Percentiles rank a stretch among this genome's conserved stretches.
Evolutionary conservation across 164 flowering plant species (phyloP).

Genomic region (Vitis riparia): DNA sequence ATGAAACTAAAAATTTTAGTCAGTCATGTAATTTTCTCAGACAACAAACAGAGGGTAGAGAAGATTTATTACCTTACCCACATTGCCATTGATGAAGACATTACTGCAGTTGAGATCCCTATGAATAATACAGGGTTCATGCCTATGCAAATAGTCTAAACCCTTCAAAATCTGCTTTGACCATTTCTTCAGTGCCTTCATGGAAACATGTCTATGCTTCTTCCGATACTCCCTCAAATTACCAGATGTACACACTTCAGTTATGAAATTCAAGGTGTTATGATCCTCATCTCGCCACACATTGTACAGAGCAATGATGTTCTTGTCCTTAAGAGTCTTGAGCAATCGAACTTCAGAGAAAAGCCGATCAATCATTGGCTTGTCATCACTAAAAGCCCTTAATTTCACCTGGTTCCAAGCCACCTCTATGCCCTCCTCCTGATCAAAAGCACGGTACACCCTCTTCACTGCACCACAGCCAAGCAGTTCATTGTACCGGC

Average conservation of each 20-base stretch:
- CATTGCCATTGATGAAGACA: slow-evolving; percentile 77
- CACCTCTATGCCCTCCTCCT: slow-evolving; percentile 75
- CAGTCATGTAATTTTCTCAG: no score
- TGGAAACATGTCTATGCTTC: slow-evolving; percentile 68
- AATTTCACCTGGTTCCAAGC: slow-evolving; percentile 69
- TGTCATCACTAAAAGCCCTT: slow-evolving; percentile 33
- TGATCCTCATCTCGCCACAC: slow-evolving; percentile 52
- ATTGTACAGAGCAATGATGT: slow-evolving; percentile 43
- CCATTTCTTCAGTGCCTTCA: slow-evolving; percentile 82
- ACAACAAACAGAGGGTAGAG: background rate
- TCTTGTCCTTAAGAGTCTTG: slow-evolving; percentile 32
- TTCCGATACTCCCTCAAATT: slow-evolving; percentile 74
- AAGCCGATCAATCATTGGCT: slow-evolving; percentile 36
- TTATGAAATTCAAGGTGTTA: slow-evolving; percentile 61
- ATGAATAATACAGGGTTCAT: slow-evolving; percentile 79
- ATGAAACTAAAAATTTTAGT: background rate
- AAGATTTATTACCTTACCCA: slow-evolving; percentile 55
- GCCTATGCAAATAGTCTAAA: slow-evolving; percentile 62
- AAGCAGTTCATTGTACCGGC: slow-evolving; percentile 56
- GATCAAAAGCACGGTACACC: slow-evolving; percentile 69
- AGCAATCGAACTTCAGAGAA: slow-evolving; percentile 48
- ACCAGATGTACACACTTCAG: slow-evolving; percentile 80
- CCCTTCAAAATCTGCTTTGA: slow-evolving; percentile 70
- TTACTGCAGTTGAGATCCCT: slow-evolving; percentile 87
- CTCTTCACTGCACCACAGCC: slow-evolving; percentile 63